Conservation (phyloP, 2,329 filamentous ascomycete genomes). For the Colletotrichum sp. region DNA sequence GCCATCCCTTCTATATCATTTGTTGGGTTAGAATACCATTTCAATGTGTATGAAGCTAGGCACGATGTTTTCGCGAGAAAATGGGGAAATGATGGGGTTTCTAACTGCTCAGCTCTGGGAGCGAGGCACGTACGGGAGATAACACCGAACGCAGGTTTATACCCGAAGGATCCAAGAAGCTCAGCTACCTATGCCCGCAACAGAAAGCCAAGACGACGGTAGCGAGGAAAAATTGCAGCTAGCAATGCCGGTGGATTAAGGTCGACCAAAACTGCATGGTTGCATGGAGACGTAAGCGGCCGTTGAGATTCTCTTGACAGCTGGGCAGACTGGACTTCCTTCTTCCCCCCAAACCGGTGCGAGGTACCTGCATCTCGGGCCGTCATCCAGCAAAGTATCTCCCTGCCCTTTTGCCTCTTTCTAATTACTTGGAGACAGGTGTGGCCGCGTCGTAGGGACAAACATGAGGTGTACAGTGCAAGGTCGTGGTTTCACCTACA, state of each 20-base stretch:
- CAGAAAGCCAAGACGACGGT: not conserved
- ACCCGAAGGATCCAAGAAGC: not conserved
- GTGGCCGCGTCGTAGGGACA: not conserved
- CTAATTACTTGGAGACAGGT: not conserved
- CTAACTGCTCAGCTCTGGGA: not conserved
- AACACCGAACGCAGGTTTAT: not conserved
- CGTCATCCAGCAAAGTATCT: not conserved
- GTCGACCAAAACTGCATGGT: not conserved
- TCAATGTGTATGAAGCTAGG: not conserved
- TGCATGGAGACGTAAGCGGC: not conserved
- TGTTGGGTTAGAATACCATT: not conserved
- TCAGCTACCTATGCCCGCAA: not conserved
- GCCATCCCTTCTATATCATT: not conserved
- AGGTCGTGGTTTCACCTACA: not conserved
- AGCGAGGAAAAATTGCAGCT: not conserved
- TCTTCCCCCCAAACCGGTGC: not conserved
- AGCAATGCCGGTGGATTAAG: not conserved
- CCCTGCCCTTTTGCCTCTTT: not conserved
- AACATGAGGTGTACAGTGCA: not conserved
- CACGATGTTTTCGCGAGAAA: not conserved
- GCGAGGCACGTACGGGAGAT: not conserved
- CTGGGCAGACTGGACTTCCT: not conserved
- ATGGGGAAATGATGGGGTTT: not conserved
- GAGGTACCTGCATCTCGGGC: constrained; percentile 4
- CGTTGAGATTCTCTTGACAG: not conserved